Evolutionary conservation across 148 eudicot species (phyloP).

Genomic region (Camellia granthamiana): DNA sequence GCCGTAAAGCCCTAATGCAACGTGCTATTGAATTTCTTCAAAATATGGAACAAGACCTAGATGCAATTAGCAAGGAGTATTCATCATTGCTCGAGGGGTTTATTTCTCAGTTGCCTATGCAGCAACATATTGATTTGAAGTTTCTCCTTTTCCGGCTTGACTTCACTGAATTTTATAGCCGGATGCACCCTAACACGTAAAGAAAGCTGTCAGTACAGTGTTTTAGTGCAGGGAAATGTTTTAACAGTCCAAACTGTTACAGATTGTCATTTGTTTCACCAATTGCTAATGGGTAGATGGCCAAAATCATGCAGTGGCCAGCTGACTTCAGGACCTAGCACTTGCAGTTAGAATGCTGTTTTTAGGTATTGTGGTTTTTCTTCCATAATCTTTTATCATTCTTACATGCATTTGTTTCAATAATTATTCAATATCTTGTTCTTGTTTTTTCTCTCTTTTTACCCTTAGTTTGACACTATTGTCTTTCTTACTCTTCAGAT

Average conservation of each 20-base stretch:
- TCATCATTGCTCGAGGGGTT: conserved; percentile 77
- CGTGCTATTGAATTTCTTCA: conserved; percentile 78
- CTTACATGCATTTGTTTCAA: not conserved
- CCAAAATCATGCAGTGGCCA: conserved; percentile 8
- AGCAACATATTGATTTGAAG: conserved; percentile 90
- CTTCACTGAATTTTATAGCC: conserved; percentile 87
- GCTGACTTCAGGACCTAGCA: conserved; percentile 18
- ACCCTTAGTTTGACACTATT: not conserved
- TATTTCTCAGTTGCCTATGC: conserved; percentile 80
- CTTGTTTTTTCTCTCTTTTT: not conserved
- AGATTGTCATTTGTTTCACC: not conserved
- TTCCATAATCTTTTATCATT: not conserved
- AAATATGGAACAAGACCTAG: conserved; percentile 71
- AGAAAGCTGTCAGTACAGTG: conserved; percentile 13
- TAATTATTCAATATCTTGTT: not conserved
- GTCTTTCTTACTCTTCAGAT: conserved; percentile 24
- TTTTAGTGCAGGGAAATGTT: conserved; percentile 3
- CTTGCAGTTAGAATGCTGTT: conserved; percentile 11
- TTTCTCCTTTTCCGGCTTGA: conserved; percentile 93
- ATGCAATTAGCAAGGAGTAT: conserved; percentile 66
- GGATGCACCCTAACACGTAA: conserved; percentile 34
- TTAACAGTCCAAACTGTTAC: not conserved
- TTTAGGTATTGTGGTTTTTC: conserved; percentile 15
- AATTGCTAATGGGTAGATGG: not conserved
- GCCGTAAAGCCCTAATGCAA: conserved; percentile 75